Conservation (phyloP, 768 basidiomycete genomes). For the Mycena filopes region DNA sequence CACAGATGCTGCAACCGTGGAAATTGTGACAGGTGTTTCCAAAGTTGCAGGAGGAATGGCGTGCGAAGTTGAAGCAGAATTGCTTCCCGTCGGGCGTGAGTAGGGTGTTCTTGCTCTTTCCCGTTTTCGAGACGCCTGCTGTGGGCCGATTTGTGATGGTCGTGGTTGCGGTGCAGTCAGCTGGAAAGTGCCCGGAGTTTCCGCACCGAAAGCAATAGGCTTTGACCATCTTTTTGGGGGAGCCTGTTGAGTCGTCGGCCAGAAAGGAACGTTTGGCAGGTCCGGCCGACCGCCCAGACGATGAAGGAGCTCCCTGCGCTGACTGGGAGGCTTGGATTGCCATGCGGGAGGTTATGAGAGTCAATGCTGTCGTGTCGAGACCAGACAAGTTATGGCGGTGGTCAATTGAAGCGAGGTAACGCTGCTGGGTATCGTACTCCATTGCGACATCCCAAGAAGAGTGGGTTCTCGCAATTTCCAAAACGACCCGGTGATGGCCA, state of each 20-base stretch:
- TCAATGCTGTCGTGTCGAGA: background rate
- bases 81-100: conserved; percentile 30
- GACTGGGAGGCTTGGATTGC: no score
- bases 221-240: no score
- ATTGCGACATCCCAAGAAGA: conserved; percentile 20
- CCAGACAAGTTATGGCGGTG: background rate
- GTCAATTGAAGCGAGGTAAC: background rate
- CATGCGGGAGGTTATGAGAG: background rate
- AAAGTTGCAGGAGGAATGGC: conserved; percentile 29
- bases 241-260: no score
- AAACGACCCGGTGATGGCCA: conserved; percentile 25
- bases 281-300: no score
- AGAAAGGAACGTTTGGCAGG: no score
- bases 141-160: background rate
- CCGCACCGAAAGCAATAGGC: conserved; percentile 2
- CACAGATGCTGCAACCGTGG: conserved; percentile 48
- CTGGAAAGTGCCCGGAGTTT: background rate
- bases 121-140: background rate
- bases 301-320: no score
- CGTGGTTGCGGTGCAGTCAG: background rate
- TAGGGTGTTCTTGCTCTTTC: conserved; percentile 36
- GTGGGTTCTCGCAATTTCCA: conserved; percentile 4
- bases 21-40: conserved; percentile 32
- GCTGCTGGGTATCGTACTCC: conserved; percentile 3
- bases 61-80: conserved; percentile 44